Evolutionary conservation across 1,284 basidiomycete species (phyloP).

Genomic region (Melanopsichium pennsylvanicum): DNA sequence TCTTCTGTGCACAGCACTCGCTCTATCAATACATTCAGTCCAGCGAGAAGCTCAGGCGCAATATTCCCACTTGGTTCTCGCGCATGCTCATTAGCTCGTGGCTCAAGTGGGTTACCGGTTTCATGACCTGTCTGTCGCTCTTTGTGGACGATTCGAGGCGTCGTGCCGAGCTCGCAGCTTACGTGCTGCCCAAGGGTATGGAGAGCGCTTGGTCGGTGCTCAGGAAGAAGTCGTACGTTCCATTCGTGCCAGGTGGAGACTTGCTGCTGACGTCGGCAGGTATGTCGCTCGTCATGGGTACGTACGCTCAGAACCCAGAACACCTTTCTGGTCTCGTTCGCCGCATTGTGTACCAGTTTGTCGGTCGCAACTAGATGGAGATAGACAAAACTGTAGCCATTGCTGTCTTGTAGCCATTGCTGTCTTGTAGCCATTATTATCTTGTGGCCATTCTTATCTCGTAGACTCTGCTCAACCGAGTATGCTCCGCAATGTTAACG

Average conservation of each 20-base stretch:
- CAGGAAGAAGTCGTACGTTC: constrained; percentile 78
- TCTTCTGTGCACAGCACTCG: constrained; percentile 79
- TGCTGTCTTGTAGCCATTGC: too few relatives aligned
- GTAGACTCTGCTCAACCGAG: constrained; percentile 1
- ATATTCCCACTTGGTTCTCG: constrained; percentile 69
- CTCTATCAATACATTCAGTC: constrained; percentile 67
- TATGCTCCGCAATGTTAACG: neutral
- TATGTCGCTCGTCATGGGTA: constrained; percentile 89
- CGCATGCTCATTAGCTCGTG: constrained; percentile 74
- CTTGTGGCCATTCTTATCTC: too few relatives aligned
- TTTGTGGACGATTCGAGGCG: constrained; percentile 86
- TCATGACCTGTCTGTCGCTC: constrained; percentile 79
- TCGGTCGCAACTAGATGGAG: constrained; percentile 50
- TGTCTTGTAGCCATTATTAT: too few relatives aligned
- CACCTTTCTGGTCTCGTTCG: constrained; percentile 86
- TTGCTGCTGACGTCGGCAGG: constrained; percentile 75
- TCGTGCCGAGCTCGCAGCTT: constrained; percentile 88
- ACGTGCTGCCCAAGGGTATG: constrained; percentile 85
- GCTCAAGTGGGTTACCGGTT: constrained; percentile 75
- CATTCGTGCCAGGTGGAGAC: constrained; percentile 74
- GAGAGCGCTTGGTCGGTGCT: constrained; percentile 77
- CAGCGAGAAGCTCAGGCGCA: constrained; percentile 16
- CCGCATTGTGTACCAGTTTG: constrained; percentile 80
- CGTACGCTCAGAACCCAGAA: constrained; percentile 83
- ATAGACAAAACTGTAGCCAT: neutral